These are phyloP conservation scores for Beauveria medogensis DNA, from an alignment of 2,329 filamentous ascomycete genomes.

Conservation along the genomic window DNA sequence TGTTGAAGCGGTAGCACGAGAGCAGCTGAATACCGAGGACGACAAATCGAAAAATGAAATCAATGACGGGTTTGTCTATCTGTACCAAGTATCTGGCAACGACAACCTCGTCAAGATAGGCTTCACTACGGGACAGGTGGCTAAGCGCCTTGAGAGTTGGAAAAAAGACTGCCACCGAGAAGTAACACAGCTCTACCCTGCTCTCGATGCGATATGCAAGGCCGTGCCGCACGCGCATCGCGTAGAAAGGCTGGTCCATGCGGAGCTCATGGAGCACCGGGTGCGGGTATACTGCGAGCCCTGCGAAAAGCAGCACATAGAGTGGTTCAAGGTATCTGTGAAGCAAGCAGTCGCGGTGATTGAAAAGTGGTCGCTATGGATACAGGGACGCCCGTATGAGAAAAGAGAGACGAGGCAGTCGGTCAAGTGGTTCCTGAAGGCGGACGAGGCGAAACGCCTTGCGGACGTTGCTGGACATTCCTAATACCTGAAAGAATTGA, in stretches of 20 bases:
- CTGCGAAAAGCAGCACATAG: constrained; percentile 5
- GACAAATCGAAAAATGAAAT: constrained; percentile 26
- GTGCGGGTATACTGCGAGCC: constrained; percentile 2
- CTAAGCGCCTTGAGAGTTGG: neutral
- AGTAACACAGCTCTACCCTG: neutral
- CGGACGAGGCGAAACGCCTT: neutral
- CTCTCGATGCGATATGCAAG: too few species aligned
- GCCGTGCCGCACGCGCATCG: constrained; percentile 4
- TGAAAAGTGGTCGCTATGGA: constrained; percentile 7
- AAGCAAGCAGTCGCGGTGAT: neutral
- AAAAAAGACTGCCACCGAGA: neutral
- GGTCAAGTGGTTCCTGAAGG: neutral
- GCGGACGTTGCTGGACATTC: neutral
- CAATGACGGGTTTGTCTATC: constrained; percentile 18
- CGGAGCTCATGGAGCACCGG: constrained; percentile 5
- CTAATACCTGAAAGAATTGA: neutral
- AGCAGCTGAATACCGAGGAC: constrained; percentile 14
- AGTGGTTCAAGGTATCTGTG: constrained; percentile 4
- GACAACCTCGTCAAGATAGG: constrained; percentile 6
- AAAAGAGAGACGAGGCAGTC: neutral
- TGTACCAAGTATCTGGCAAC: constrained; percentile 7
- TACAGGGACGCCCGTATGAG: neutral
- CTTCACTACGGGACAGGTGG: neutral
- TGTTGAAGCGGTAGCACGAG: neutral
- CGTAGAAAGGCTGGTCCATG: constrained; percentile 7